phyloP scores from a whole-genome alignment of 345 rosid species.

The Sonneratia alba region DNA sequence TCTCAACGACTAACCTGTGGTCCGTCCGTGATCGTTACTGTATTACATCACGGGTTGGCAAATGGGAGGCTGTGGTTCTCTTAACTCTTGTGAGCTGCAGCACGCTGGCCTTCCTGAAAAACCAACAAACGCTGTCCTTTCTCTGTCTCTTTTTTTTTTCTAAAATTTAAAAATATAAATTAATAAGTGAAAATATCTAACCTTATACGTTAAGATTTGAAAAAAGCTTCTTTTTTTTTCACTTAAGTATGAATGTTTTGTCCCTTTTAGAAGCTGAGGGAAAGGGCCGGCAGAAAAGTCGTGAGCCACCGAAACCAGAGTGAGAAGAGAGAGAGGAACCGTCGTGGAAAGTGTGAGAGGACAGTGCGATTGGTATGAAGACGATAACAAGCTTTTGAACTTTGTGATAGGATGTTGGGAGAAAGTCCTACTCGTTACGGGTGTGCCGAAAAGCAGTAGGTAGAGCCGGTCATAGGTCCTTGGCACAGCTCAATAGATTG shows the following conservation, averaged over 20 bases:
- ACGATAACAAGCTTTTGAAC: neutral
- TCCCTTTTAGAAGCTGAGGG: constrained; percentile 1
- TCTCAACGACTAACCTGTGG: neutral
- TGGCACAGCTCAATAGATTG: too few species aligned
- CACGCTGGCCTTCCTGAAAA: neutral
- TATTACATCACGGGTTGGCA: neutral
- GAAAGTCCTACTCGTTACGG: too few species aligned
- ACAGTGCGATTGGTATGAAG: neutral
- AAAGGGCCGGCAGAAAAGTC: neutral
- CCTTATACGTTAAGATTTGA: too few species aligned
- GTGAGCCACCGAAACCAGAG: constrained; percentile 1
- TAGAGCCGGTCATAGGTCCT: too few species aligned
- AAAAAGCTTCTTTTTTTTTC: neutral
- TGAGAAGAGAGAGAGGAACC: too few species aligned
- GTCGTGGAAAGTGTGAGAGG: neutral
- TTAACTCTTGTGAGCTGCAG: neutral
- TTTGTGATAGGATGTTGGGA: neutral
- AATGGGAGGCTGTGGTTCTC: neutral
- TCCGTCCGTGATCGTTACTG: neutral
- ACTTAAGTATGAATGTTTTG: constrained; percentile 1
- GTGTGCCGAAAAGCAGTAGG: too few species aligned
- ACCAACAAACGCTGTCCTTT: neutral
- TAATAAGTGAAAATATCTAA: too few species aligned
- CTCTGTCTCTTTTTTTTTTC: neutral
- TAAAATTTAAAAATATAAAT: too few species aligned